Evolutionary conservation across 2,329 filamentous ascomycete genomes (phyloP), one percentile per base, ranked within the genome.

Genomic region (Mycosphaerelloides madeirae): DNA sequence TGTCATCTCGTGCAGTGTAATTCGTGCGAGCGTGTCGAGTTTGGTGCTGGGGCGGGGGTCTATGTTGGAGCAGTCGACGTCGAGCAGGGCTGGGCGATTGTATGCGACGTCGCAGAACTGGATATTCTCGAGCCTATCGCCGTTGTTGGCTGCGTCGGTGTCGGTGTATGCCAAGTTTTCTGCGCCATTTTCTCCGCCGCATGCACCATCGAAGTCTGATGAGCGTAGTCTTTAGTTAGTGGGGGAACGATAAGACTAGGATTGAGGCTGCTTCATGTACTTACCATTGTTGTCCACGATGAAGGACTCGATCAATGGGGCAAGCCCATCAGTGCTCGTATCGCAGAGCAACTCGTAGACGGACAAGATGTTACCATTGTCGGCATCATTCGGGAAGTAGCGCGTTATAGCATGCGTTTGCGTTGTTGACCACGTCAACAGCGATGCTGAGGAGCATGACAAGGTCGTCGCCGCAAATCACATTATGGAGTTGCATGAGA

Each of bases 1-100:
- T 13, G 40, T 44, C 43, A 48, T 50, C 38, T 54, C 52, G 32
- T 54, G 52, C 11, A 53, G 38, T 12, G 42, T 43, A 19, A 52
- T 41, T 28, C 51, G 51, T 4, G 43, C 46, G 42, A 52, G 48
- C 11, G 49, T 28, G 31, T 54, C 49, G 38, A 54, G 48, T 25
- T 50, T 44, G n/a, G 40, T 38, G 31, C 52, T 50, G 13, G 49
- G 46, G 29, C 38, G 47, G 6, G 41, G 20, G 31, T 52, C 52
- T 19, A 54, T 33, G 16, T 35, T 37, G 15, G 20, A 16, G 37
- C 51, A 54, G 19, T 34, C 28, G 20, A 51, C 18, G 39, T 46
- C 40, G 39, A 15, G 19, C 13, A 35, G 36, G 18, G 9, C 29
- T 38, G 31, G 42, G 31, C 28, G 38, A n/a, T 28, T 35, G 28